phyloP scores from a whole-genome alignment of 352 stramenopile genomes.

The Phytophthora nicotianae region DNA sequence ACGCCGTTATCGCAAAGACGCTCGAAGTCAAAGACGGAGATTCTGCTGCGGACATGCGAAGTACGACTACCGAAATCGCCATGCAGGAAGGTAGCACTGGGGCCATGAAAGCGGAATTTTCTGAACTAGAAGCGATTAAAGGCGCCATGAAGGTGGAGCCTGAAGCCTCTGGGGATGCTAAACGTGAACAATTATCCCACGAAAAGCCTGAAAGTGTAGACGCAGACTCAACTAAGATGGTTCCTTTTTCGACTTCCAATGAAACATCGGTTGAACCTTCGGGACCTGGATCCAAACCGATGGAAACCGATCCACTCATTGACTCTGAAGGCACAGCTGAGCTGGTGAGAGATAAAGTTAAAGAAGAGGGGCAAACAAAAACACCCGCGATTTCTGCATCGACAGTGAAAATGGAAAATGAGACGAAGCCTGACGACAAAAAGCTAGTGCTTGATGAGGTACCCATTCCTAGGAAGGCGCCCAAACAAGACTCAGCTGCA shows the following conservation, averaged over 20 bases:
- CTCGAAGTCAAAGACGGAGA: background rate
- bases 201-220: conserved; percentile 3
- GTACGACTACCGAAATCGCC: background rate
- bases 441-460: conserved; percentile 13
- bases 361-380: conserved; percentile 5
- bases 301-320: background rate
- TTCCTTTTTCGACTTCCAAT: background rate
- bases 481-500: conserved; percentile 1
- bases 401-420: conserved; percentile 15
- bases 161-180: background rate
- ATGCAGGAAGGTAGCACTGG: background rate
- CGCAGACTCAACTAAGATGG: background rate
- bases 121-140: background rate
- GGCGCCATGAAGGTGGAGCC: background rate
- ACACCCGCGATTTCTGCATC: background rate
- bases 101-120: background rate
- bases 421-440: conserved; percentile 10
- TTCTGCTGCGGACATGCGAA: background rate
- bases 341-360: background rate
- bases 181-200: background rate
- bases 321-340: background rate
- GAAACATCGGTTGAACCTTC: background rate
- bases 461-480: conserved; percentile 24
- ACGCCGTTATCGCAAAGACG: background rate
- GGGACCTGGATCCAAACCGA: background rate